Percentiles rank a stretch among this genome's conserved stretches.
These are phyloP conservation scores for Buxus sempervirens DNA, from an alignment of 164 flowering plant species.

Conservation along the genomic window DNA sequence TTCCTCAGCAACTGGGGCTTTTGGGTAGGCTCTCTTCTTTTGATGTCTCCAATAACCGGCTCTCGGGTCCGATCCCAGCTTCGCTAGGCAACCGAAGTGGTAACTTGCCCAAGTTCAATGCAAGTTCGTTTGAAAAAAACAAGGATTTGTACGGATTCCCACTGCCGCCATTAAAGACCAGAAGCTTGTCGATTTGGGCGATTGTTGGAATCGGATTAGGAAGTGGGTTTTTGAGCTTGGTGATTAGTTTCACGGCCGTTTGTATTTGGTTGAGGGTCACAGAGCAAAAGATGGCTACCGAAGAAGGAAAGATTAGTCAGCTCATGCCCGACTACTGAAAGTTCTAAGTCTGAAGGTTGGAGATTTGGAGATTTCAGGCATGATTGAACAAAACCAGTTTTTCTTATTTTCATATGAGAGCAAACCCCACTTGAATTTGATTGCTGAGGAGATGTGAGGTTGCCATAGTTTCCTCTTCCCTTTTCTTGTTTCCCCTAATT, in stretches of 20 bases:
- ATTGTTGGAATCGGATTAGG: constrained; percentile 94
- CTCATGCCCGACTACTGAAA: constrained; percentile 85
- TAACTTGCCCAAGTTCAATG: constrained; percentile 63
- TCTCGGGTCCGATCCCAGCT: constrained; percentile 69
- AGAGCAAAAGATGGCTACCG: constrained; percentile 55
- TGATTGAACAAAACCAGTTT: no score
- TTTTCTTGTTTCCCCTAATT: not conserved
- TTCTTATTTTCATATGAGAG: no score
- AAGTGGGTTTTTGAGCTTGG: constrained; percentile 80
- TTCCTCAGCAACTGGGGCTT: constrained; percentile 69
- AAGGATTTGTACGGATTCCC: constrained; percentile 87
- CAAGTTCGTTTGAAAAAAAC: constrained; percentile 67
- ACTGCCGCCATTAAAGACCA: constrained; percentile 44
- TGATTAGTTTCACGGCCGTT: constrained; percentile 82
- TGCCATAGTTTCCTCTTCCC: not conserved
- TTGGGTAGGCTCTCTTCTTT: constrained; percentile 67
- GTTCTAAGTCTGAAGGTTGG: not conserved
- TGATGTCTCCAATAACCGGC: constrained; percentile 67
- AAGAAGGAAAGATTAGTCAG: constrained; percentile 71
- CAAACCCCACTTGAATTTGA: not conserved
- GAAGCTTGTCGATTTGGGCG: constrained; percentile 62
- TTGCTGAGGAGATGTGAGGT: not conserved
- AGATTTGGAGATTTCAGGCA: no score
- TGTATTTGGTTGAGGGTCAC: constrained; percentile 87
- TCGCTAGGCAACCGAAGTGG: constrained; percentile 62